These are phyloP conservation scores for Aristolochia contorta DNA, from an alignment of 164 flowering plant genomes.

Conservation along the genomic window DNA sequence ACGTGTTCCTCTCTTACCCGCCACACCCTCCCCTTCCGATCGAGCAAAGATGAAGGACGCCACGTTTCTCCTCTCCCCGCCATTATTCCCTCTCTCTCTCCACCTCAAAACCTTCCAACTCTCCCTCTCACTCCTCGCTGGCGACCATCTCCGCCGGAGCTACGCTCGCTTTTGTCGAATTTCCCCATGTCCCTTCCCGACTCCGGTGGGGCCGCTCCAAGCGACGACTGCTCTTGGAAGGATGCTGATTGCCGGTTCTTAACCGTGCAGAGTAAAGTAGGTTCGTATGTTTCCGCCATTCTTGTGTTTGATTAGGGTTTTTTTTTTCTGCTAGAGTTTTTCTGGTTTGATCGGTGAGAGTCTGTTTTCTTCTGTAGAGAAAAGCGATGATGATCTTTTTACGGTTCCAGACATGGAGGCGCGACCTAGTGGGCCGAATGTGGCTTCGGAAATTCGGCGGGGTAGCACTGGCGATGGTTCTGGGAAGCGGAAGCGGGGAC, in stretches of 20 bases:
- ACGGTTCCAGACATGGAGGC: slow-evolving; percentile 57
- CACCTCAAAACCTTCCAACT: neutral
- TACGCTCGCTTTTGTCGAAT: neutral
- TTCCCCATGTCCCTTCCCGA: slow-evolving; percentile 15
- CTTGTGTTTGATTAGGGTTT: neutral
- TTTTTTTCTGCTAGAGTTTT: neutral
- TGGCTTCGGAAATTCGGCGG: slow-evolving; percentile 6
- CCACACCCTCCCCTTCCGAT: neutral
- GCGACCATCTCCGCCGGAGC: neutral
- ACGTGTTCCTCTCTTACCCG: slow-evolving; percentile 22
- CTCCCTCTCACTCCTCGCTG: neutral
- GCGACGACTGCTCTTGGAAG: slow-evolving; percentile 9
- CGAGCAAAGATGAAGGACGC: neutral
- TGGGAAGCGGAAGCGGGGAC: slow-evolving; percentile 41
- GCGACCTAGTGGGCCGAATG: slow-evolving; percentile 5
- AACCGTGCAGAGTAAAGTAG: slow-evolving; percentile 14
- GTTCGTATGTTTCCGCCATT: slow-evolving; percentile 6
- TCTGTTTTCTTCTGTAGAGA: slow-evolving; percentile 19
- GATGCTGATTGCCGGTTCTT: slow-evolving; percentile 1
- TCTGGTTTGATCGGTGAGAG: neutral
- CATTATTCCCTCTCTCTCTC: neutral
- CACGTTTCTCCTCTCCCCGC: slow-evolving; percentile 4
- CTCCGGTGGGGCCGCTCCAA: slow-evolving; percentile 5
- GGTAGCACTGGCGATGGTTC: slow-evolving; percentile 6
- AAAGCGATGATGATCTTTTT: slow-evolving; percentile 54